Percentiles rank a stretch among this genome's conserved stretches.
Evolutionary conservation across 352 stramenopile species (phyloP).

Genomic region (Pythium utonaiense): DNA sequence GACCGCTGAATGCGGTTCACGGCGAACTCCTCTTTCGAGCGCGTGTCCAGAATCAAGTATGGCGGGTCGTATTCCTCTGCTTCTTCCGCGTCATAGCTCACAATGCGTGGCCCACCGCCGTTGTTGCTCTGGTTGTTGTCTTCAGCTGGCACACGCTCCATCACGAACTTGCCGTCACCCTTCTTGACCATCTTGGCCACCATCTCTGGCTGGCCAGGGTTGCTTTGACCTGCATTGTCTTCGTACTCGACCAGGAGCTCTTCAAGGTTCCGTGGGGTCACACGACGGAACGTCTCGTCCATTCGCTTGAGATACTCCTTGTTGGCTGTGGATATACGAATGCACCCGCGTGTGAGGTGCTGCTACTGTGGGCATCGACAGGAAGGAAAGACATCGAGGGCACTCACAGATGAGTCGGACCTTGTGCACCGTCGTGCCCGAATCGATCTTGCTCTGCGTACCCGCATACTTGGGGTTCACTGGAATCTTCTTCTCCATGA

Average conservation of each 20-base stretch:
- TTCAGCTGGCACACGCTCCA: conserved; percentile 54
- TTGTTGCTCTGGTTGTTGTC: conserved; percentile 37
- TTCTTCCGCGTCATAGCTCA: conserved; percentile 77
- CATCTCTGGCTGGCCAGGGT: conserved; percentile 53
- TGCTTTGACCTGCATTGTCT: conserved; percentile 36
- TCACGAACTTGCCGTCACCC: conserved; percentile 54
- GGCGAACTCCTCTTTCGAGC: conserved; percentile 63
- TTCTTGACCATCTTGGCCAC: conserved; percentile 73
- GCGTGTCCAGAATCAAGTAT: conserved; percentile 72
- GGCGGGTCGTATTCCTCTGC: conserved; percentile 72
- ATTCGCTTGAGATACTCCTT: conserved; percentile 80
- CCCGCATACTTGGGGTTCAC: conserved; percentile 77
- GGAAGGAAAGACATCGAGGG: background rate
- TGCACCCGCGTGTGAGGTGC: background rate
- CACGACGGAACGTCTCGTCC: conserved; percentile 77
- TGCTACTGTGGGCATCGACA: background rate
- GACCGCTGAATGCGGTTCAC: conserved; percentile 65
- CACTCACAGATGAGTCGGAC: conserved; percentile 70
- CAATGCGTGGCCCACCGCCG: conserved; percentile 45
- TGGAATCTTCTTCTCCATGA: conserved; percentile 78
- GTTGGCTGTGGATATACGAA: conserved; percentile 33
- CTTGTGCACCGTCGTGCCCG: conserved; percentile 71
- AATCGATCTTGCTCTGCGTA: conserved; percentile 76
- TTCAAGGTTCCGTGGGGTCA: conserved; percentile 60
- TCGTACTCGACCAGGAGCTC: conserved; percentile 80